Conservation (phyloP, 78 protist species). For the Tieghemostelium lacteum region DNA sequence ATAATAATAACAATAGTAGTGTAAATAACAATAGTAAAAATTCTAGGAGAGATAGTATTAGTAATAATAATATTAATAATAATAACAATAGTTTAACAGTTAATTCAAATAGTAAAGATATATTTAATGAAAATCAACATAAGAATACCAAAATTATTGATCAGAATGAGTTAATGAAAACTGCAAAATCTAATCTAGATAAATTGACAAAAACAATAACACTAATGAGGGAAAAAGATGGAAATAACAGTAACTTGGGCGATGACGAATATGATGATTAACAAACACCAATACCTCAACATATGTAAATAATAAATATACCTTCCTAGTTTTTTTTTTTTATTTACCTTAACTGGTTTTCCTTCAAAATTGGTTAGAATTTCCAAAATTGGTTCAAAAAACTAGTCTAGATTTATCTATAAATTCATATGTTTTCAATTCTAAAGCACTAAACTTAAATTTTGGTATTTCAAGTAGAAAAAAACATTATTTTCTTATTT, state of each 20-base stretch:
- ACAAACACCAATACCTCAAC: no score
- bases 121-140: neutral
- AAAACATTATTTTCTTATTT: no score
- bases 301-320: no score
- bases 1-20: neutral
- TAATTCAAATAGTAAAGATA: neutral
- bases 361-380: no score
- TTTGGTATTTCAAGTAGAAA: no score
- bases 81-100: neutral
- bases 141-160: conserved; percentile 2
- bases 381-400: no score
- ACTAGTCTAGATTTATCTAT: no score
- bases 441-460: no score
- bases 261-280: neutral
- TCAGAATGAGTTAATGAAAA: conserved; percentile 14
- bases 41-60: no score
- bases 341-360: no score
- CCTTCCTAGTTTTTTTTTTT: no score
- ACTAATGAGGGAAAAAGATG: conserved; percentile 37
- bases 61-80: neutral
- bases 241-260: neutral
- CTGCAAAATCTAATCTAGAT: conserved; percentile 48
- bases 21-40: neutral
- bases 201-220: conserved; percentile 64
- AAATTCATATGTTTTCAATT: no score